Conservation (phyloP, 441 rosid species). For the Brassica hybrid region DNA sequence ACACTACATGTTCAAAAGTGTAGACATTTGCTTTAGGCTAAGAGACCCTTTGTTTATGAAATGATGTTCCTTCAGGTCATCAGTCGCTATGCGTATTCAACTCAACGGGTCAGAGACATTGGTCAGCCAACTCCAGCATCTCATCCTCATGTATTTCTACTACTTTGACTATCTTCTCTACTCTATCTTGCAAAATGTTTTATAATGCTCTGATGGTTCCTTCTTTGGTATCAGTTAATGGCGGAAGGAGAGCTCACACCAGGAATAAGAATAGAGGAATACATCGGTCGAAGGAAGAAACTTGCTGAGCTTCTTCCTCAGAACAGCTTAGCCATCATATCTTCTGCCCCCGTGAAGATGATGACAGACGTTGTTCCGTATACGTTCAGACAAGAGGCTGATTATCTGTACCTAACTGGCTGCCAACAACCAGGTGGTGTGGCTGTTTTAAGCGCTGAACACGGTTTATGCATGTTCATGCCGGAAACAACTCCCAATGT, state of each 20-base stretch:
- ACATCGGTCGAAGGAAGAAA: conserved; percentile 72
- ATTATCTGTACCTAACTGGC: conserved; percentile 86
- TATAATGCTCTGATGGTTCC: conserved; percentile 22
- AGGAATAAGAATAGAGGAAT: conserved; percentile 77
- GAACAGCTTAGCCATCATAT: conserved; percentile 76
- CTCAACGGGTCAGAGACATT: conserved; percentile 55
- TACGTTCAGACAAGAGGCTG: conserved; percentile 87
- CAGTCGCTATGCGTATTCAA: conserved; percentile 56
- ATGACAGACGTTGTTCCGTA: conserved; percentile 98
- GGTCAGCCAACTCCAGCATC: conserved; percentile 91
- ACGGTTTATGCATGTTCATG: conserved; percentile 98
- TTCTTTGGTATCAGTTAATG: conserved; percentile 55
- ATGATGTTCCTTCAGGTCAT: conserved; percentile 54
- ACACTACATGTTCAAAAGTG: no score
- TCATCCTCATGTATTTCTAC: conserved; percentile 80
- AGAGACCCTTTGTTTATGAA: no score
- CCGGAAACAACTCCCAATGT: conserved; percentile 83
- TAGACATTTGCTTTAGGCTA: no score
- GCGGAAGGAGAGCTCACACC: conserved; percentile 93
- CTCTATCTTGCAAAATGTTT: neutral
- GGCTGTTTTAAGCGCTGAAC: conserved; percentile 74
- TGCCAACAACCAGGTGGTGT: conserved; percentile 98
- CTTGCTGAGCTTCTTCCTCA: conserved; percentile 83
- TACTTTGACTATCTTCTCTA: conserved; percentile 21
- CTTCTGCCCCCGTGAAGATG: conserved; percentile 93